Evolutionary conservation across 73 alveolate genomes (phyloP).

Genomic region (Loxodes magnus): DNA sequence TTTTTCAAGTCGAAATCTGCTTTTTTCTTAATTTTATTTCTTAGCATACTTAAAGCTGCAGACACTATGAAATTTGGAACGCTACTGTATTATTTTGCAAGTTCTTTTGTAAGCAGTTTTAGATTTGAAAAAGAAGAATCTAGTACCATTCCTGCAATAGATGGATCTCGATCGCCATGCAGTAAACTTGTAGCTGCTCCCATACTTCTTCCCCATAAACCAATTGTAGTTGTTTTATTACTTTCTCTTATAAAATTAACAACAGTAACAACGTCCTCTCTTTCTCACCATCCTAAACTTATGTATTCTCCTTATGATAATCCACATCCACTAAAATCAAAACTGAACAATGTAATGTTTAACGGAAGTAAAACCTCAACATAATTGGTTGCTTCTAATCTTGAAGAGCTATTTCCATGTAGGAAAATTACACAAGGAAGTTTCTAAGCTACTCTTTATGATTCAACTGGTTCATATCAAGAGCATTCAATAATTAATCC

Average conservation of each 20-base stretch:
- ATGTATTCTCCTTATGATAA: conserved; percentile 59
- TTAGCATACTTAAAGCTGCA: conserved; percentile 55
- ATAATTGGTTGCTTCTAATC: conserved; percentile 70
- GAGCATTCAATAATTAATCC: conserved; percentile 58
- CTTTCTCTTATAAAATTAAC: conserved; percentile 65
- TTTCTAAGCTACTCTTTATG: conserved; percentile 10
- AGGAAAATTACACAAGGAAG: conserved; percentile 80
- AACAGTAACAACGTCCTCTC: conserved; percentile 83
- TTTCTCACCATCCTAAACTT: conserved; percentile 88
- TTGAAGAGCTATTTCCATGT: conserved; percentile 88
- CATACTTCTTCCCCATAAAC: conserved; percentile 87
- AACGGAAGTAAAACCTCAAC: conserved; percentile 13
- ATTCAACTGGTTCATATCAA: conserved; percentile 46
- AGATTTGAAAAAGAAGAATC: conserved; percentile 84
- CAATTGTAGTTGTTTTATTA: conserved; percentile 57
- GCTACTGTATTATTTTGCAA: conserved; percentile 46
- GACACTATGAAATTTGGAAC: conserved; percentile 33
- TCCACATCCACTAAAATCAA: conserved; percentile 86
- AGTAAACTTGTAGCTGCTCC: conserved; percentile 84
- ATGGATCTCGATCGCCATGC: conserved; percentile 61
- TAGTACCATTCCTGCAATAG: conserved; percentile 89
- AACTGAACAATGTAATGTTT: conserved; percentile 60
- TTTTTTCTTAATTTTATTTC: conserved; percentile 53
- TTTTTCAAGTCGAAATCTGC: conserved; percentile 70
- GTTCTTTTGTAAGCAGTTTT: conserved; percentile 55